Percentiles rank a stretch among this genome's conserved stretches.
Conservation (phyloP, 2,329 filamentous ascomycete species). For the Aspergillus aculeatus region DNA sequence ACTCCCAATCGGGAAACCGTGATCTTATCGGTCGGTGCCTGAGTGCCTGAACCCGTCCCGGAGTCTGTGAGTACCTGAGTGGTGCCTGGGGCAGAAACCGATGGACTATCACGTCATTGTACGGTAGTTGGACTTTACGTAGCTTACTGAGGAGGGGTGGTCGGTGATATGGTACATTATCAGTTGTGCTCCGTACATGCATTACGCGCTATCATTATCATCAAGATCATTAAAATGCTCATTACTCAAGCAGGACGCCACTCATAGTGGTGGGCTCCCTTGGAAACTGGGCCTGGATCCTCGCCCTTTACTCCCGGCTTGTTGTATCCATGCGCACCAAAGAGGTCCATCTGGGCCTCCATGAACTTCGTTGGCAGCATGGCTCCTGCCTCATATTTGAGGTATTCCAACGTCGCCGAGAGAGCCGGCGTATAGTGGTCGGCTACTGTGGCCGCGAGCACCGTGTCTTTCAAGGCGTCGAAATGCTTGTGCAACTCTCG, state of each 20-base stretch:
- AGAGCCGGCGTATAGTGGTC: conserved; percentile 63
- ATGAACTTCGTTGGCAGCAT: conserved; percentile 67
- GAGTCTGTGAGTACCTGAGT: no score
- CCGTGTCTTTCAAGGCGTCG: conserved; percentile 55
- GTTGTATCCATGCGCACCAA: conserved; percentile 67
- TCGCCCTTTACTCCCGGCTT: conserved; percentile 51
- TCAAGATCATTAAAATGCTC: background rate
- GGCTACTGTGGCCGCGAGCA: conserved; percentile 53
- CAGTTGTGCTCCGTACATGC: background rate
- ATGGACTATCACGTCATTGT: no score
- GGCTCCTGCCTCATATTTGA: conserved; percentile 62
- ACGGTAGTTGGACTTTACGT: no score
- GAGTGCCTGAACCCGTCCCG: conserved; percentile 1
- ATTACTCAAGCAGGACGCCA: conserved; percentile 51
- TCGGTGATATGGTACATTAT: background rate
- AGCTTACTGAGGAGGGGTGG: no score
- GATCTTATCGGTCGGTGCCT: conserved; percentile 8
- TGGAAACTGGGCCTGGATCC: conserved; percentile 51
- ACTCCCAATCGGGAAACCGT: conserved; percentile 24
- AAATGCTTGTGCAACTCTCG: conserved; percentile 55
- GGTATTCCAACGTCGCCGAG: conserved; percentile 63
- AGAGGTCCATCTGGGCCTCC: conserved; percentile 70
- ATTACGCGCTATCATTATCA: background rate
- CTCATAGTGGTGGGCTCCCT: conserved; percentile 63
- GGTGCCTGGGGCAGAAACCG: no score